These are phyloP conservation scores for Serendipita sp. DNA, from an alignment of 768 basidiomycete genomes.

Conservation along the genomic window DNA sequence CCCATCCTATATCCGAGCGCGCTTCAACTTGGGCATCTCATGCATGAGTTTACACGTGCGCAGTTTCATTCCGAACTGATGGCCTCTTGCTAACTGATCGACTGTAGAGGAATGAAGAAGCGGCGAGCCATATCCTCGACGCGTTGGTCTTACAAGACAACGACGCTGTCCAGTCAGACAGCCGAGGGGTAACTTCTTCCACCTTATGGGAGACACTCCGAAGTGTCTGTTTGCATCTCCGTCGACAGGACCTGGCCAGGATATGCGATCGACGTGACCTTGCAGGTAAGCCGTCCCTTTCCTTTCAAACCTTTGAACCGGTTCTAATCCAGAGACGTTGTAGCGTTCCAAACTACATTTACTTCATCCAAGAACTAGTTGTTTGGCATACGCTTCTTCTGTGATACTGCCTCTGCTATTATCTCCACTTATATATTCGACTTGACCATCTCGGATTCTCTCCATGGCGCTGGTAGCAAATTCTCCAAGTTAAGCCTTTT, in stretches of 20 bases:
- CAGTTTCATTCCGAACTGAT: not conserved
- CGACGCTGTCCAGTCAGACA: slow-evolving; percentile 45
- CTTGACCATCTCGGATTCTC: too few relatives aligned
- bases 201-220: slow-evolving; percentile 81
- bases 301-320: not conserved
- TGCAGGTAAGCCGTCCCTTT: slow-evolving; percentile 27
- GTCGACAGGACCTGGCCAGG: slow-evolving; percentile 57
- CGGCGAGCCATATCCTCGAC: slow-evolving; percentile 73
- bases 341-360: slow-evolving; percentile 11
- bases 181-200: slow-evolving; percentile 55
- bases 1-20: slow-evolving; percentile 79
- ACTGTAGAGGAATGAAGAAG: slow-evolving; percentile 65
- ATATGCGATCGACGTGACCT: slow-evolving; percentile 62
- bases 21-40: slow-evolving; percentile 88
- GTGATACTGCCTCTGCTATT: not conserved
- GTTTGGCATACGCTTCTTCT: not conserved
- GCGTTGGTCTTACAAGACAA: slow-evolving; percentile 80
- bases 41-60: slow-evolving; percentile 70
- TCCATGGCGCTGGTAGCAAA: too few relatives aligned
- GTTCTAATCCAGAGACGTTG: not conserved
- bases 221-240: slow-evolving; percentile 68
- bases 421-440: not conserved
- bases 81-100: slow-evolving; percentile 13
- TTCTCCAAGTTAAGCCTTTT: too few relatives aligned
- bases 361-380: not conserved